Percentiles rank a stretch among this genome's conserved stretches.
phyloP scores from a whole-genome alignment of 768 basidiomycete genomes.

The Saitozyma podzolica region DNA sequence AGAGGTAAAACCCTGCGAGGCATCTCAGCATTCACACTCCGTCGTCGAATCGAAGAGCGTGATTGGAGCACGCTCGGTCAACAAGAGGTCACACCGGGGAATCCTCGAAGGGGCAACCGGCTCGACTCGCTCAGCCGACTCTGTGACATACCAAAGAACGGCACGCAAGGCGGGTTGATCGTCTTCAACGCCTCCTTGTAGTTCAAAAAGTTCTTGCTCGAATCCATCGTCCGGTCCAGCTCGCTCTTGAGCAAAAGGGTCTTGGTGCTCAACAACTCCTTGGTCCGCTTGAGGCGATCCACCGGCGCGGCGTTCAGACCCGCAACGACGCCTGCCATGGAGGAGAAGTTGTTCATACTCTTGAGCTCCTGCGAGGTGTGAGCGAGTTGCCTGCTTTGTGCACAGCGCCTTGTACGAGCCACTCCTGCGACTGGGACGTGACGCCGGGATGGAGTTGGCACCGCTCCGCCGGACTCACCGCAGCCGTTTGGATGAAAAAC shows the following conservation, averaged over 20 bases:
- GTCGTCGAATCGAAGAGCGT: no score
- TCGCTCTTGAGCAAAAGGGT: slow-evolving; percentile 70
- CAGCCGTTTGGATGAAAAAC: slow-evolving; percentile 80
- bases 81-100: neutral
- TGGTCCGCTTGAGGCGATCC: slow-evolving; percentile 85
- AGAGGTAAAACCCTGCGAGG: slow-evolving; percentile 82
- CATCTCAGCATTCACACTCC: no score
- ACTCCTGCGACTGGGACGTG: neutral
- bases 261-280: slow-evolving; percentile 80
- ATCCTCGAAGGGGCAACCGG: neutral
- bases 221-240: slow-evolving; percentile 87
- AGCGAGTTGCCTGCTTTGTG: slow-evolving; percentile 1
- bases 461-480: slow-evolving; percentile 18
- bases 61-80: neutral
- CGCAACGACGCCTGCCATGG: slow-evolving; percentile 94
- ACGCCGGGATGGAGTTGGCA: neutral
- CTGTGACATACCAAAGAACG: slow-evolving; percentile 76
- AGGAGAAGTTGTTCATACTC: slow-evolving; percentile 85
- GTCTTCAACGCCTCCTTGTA: slow-evolving; percentile 80
- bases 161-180: slow-evolving; percentile 89
- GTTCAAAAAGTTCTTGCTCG: slow-evolving; percentile 89
- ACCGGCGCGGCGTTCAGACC: slow-evolving; percentile 93
- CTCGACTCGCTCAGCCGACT: neutral
- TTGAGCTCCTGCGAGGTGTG: slow-evolving; percentile 70
- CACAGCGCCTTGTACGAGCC: neutral